Base-by-base conservation (phyloP, 768 basidiomycete species). In the Cubamyces lactineus region DNA sequence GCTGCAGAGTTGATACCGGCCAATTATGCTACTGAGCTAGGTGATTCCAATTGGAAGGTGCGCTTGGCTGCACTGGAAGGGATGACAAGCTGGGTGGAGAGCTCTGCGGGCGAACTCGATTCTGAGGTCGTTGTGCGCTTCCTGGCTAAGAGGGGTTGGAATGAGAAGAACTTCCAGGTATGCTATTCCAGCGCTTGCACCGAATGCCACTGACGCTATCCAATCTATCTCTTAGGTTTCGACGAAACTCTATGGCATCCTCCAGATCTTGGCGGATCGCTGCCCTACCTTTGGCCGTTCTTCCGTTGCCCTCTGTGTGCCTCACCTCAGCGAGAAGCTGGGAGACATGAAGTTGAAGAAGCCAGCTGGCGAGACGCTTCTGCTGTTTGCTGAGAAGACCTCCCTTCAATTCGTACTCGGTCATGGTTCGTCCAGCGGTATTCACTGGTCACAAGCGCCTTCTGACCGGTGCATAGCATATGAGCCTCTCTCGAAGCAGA, bases 91-190 rank as follows among this genome's bases (percentile, higher is more conserved):
- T 98, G 97, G 96, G 76, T 94, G 5, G 88, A 94, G 61, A 82
- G 80, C 0, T 80, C 82, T 28, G 82, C 86, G 13, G 80, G 83
- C 38, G 78, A 80, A 0, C 76, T 92, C 1, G 96, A 99, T 66
- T 86, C 89, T 13, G 97, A 99, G 74, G 86, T 99, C 5, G 69
- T 99, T 40, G 85, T 98, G 19, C 83, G 96, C 24, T 88, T 91
- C 66, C 76, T 98, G 61, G 88, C 85, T 3, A 98, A 96, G 80
- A 94, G 92, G 65, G 94, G 96, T 2, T 98, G 94, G 95, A 84
- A 82, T n/a, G 97, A 99, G 78, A 98, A 97, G 80, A 99, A 98
- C 70, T 99, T 99, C 67, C 96, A 99, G 79, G 96, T 91, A 62
- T 15, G 54, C 49, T 24, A 24, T 7, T 45, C 7, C n/a, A 13